These are phyloP conservation scores for Trametes cubensis DNA, from an alignment of 768 basidiomycete species.

Conservation along the genomic window DNA sequence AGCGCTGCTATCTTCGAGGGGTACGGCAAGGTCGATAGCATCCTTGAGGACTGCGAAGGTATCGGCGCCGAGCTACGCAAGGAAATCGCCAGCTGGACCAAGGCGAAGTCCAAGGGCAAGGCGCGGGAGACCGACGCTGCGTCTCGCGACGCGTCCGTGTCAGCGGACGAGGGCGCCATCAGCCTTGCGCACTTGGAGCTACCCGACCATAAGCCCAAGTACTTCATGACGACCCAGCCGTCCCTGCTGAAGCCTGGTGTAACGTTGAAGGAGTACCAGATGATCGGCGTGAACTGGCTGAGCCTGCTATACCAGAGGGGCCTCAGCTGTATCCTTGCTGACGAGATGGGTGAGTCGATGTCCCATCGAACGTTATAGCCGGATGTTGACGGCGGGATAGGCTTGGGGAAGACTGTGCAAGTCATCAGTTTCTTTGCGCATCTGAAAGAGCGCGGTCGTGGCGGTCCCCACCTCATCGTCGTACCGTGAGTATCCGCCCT, in stretches of 20 bases:
- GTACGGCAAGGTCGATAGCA: constrained; percentile 85
- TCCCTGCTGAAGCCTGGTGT: constrained; percentile 64
- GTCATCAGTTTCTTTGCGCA: constrained; percentile 96
- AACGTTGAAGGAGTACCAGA: constrained; percentile 92
- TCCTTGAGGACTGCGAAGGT: constrained; percentile 85
- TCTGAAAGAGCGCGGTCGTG: constrained; percentile 75
- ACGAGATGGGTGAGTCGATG: constrained; percentile 89
- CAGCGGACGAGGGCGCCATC: constrained; percentile 62
- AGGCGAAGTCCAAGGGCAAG: constrained; percentile 41
- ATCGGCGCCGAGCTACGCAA: constrained; percentile 76
- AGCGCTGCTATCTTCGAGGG: constrained; percentile 82
- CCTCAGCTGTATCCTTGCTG: constrained; percentile 93
- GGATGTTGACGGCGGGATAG: constrained; percentile 42
- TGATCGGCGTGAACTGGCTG: constrained; percentile 98
- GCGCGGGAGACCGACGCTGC: constrained; percentile 27
- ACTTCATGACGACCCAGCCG: constrained; percentile 80
- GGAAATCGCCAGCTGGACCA: constrained; percentile 78
- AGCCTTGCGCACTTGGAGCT: constrained; percentile 52
- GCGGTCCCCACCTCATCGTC: constrained; percentile 89
- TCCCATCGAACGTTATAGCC: neutral
- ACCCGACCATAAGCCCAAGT: constrained; percentile 47
- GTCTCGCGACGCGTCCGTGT: constrained; percentile 35
- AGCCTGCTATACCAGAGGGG: constrained; percentile 79
- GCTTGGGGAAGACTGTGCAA: constrained; percentile 97
- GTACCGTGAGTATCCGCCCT: constrained; percentile 76